phyloP scores from a whole-genome alignment of 2,329 filamentous ascomycete species.

The Knoxdaviesia proteae region DNA sequence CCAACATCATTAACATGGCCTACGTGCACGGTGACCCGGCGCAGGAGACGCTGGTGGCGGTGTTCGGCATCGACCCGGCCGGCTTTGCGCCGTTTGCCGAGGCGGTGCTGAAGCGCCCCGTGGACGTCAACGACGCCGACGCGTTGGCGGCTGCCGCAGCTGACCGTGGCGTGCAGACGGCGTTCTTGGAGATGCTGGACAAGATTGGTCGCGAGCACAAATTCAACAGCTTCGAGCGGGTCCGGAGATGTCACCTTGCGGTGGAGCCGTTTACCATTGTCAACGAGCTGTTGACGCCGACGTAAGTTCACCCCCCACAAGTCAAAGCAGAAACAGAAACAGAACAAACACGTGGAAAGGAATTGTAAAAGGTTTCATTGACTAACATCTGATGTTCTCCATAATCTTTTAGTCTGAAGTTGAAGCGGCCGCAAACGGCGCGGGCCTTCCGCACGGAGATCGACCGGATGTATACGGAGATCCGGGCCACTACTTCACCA shows the following conservation, averaged over 20 bases:
- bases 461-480: conserved; percentile 34
- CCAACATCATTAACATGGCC: conserved; percentile 54
- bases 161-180: conserved; percentile 50
- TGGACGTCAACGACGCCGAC: conserved; percentile 41
- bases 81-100: conserved; percentile 63
- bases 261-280: conserved; percentile 85
- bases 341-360: no score
- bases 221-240: conserved; percentile 78
- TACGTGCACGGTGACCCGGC: conserved; percentile 82
- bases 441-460: conserved; percentile 31
- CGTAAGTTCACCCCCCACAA: conserved; percentile 34
- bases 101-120: conserved; percentile 48
- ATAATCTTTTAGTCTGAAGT: conserved; percentile 24
- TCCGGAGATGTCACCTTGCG: conserved; percentile 52
- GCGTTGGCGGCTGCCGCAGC: conserved; percentile 45
- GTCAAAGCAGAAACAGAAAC: no score
- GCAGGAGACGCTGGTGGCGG: conserved; percentile 61
- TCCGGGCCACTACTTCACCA: conserved; percentile 16
- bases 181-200: conserved; percentile 61
- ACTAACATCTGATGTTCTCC: no score
- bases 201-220: conserved; percentile 62
- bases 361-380: no score
- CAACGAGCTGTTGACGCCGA: conserved; percentile 74
- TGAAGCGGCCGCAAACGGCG: conserved; percentile 35
- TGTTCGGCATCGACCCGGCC: conserved; percentile 77